phyloP scores from a whole-genome alignment of 805 yeast species.

The Metschnikowia cubensis region DNA sequence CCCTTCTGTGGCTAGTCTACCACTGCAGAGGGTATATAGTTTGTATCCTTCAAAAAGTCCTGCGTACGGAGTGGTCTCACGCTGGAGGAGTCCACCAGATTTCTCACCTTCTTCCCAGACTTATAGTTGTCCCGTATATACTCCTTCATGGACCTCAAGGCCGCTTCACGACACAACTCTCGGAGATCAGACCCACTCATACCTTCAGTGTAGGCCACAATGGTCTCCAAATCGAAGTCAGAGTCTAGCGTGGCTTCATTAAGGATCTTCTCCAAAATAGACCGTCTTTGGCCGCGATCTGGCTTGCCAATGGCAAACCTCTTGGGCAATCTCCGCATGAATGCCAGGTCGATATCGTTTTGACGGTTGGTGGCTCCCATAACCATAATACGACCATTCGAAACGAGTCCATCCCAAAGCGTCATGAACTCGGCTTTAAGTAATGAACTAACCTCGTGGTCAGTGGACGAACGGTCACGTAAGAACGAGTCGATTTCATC shows the following conservation, averaged over 20 bases:
- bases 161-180: slow-evolving; percentile 92
- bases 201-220: slow-evolving; percentile 63
- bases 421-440: slow-evolving; percentile 97
- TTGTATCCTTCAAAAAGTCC: slow-evolving; percentile 51
- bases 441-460: slow-evolving; percentile 94
- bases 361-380: slow-evolving; percentile 95
- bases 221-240: slow-evolving; percentile 53
- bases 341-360: slow-evolving; percentile 86
- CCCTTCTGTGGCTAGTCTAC: slow-evolving; percentile 8
- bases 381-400: slow-evolving; percentile 77
- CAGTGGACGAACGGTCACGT: slow-evolving; percentile 76
- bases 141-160: slow-evolving; percentile 83
- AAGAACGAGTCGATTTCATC: slow-evolving; percentile 95
- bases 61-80: slow-evolving; percentile 61
- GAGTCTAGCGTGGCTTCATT: slow-evolving; percentile 59
- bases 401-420: slow-evolving; percentile 86
- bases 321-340: slow-evolving; percentile 89
- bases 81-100: slow-evolving; percentile 32
- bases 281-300: slow-evolving; percentile 56
- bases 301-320: slow-evolving; percentile 79
- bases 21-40: slow-evolving; percentile 11
- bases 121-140: slow-evolving; percentile 60
- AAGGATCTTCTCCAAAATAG: slow-evolving; percentile 67
- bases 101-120: slow-evolving; percentile 22
- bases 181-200: slow-evolving; percentile 87